Evolutionary conservation across 176 grass and related monocot species (phyloP).

Genomic region (Olyra latifolia): DNA sequence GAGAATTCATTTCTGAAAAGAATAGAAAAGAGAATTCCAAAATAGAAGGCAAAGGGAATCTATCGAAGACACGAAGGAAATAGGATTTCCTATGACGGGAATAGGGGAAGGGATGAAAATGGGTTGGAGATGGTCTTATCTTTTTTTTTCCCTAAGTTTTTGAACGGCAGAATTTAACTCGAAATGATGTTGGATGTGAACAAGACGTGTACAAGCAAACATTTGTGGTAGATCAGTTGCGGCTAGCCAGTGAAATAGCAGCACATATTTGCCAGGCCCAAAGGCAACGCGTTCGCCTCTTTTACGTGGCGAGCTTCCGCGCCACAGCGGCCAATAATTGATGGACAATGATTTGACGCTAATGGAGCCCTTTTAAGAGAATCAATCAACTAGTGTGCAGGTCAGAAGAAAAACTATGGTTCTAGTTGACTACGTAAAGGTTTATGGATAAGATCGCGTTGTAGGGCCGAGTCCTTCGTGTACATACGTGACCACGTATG

Average conservation of each 20-base stretch:
- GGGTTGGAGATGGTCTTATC: no score
- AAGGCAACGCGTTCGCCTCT: background rate
- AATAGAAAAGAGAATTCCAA: no score
- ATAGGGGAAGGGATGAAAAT: no score
- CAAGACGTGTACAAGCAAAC: background rate
- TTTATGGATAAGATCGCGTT: slow-evolving; percentile 11
- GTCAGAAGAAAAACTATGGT: background rate
- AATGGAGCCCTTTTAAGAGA: no score
- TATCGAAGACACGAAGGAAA: no score
- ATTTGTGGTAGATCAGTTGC: background rate
- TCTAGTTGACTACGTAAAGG: background rate
- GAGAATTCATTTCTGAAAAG: no score
- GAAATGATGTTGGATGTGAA: background rate
- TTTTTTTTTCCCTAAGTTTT: no score
- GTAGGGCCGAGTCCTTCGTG: background rate
- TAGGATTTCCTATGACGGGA: no score
- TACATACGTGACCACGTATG: background rate
- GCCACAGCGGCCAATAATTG: slow-evolving; percentile 32
- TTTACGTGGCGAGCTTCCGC: background rate
- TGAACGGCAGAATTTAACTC: background rate
- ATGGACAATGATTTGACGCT: background rate
- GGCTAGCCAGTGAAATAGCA: background rate
- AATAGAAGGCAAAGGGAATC: no score
- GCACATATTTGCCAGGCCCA: background rate
- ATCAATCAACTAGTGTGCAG: background rate